A percentile compares a stretch with the other conserved stretches of the same genome.
Conservation (phyloP, 192 early-diverging fungal genomes). For the Paraglomus brasilianum region DNA sequence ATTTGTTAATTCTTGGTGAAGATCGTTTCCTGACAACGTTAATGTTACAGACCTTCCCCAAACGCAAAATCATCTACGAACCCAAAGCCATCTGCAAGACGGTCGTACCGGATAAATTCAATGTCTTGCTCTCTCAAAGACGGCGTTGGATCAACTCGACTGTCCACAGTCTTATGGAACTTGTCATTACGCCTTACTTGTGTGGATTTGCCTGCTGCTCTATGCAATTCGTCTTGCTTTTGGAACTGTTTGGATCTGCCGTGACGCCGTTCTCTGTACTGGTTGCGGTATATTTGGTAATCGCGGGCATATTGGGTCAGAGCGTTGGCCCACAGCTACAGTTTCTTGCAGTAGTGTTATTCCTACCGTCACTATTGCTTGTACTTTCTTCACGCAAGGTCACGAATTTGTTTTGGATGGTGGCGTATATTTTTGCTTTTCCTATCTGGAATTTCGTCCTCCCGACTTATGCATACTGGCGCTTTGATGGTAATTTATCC, state of each 20-base stretch:
- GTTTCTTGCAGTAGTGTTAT: constrained; percentile 56
- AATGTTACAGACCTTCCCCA: constrained; percentile 78
- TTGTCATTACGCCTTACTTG: constrained; percentile 75
- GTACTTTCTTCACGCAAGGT: constrained; percentile 61
- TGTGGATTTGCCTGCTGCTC: constrained; percentile 89
- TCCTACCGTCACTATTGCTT: constrained; percentile 60
- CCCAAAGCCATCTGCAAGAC: constrained; percentile 78
- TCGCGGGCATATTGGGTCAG: constrained; percentile 32
- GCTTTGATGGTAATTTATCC: constrained; percentile 65
- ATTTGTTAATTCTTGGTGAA: constrained; percentile 78
- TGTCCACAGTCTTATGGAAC: constrained; percentile 81
- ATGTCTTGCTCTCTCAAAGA: constrained; percentile 80
- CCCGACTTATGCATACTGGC: constrained; percentile 76
- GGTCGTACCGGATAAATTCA: constrained; percentile 74
- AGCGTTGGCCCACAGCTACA: constrained; percentile 53
- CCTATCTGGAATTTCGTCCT: constrained; percentile 79
- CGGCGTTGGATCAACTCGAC: constrained; percentile 97
- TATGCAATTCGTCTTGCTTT: constrained; percentile 95
- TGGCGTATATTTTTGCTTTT: constrained; percentile 51
- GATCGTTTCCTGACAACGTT: constrained; percentile 82
- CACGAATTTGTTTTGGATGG: constrained; percentile 66
- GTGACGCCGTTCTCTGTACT: constrained; percentile 88
- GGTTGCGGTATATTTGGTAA: constrained; percentile 80
- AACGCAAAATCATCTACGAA: constrained; percentile 82
- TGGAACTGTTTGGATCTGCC: constrained; percentile 91